Percentiles rank a stretch among this genome's conserved stretches.
phyloP scores from a whole-genome alignment of 495 filamentous ascomycete species.

The Cercophora samala region DNA sequence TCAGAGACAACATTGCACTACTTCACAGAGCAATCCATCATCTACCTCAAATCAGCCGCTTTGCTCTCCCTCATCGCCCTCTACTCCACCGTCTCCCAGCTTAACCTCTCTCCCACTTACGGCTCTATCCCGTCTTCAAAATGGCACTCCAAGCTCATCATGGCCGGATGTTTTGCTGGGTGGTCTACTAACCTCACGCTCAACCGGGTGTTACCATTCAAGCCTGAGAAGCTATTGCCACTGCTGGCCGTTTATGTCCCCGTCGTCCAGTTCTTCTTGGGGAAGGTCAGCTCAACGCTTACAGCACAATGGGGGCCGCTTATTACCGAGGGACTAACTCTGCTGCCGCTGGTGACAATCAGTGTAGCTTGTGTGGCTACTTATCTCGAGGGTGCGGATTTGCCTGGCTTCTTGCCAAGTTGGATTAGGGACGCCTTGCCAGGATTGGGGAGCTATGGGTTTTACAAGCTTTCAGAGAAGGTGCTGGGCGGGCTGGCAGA shows the following conservation, averaged over 20 bases:
- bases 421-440: constrained; percentile 56
- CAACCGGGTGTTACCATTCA: constrained; percentile 39
- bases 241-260: constrained; percentile 73
- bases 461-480: constrained; percentile 60
- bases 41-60: constrained; percentile 37
- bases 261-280: constrained; percentile 63
- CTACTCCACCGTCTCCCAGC: constrained; percentile 69
- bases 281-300: constrained; percentile 57
- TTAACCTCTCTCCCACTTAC: constrained; percentile 79
- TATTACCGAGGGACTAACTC: constrained; percentile 66
- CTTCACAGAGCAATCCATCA: constrained; percentile 34
- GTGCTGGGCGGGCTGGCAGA: constrained; percentile 49
- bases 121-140: constrained; percentile 70
- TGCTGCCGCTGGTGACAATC: constrained; percentile 68
- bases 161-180: constrained; percentile 58
- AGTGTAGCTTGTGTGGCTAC: constrained; percentile 63
- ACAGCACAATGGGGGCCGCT: constrained; percentile 70
- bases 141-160: constrained; percentile 66
- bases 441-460: constrained; percentile 57
- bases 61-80: constrained; percentile 68
- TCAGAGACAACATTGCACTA: constrained; percentile 41
- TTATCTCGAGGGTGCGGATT: constrained; percentile 56
- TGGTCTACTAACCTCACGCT: constrained; percentile 57
- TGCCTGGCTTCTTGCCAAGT: constrained; percentile 51
- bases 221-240: constrained; percentile 72